Evolutionary conservation across 257 asterid genomes (phyloP).

Genomic region (Capsicum pubescens): DNA sequence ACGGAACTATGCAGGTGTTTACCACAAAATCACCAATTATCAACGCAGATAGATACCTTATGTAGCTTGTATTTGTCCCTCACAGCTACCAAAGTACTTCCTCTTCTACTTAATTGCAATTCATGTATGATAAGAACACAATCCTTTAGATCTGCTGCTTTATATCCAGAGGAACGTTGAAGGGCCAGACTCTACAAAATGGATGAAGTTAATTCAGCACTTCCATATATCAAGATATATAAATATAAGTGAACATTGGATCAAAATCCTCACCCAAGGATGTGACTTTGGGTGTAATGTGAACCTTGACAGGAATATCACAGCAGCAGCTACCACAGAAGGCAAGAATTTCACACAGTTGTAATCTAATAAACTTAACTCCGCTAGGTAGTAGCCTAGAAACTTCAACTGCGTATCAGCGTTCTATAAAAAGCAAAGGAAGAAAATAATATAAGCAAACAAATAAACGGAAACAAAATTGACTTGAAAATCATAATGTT

Average conservation of each 20-base stretch:
- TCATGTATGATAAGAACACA: slow-evolving; percentile 68
- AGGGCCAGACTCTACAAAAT: slow-evolving; percentile 45
- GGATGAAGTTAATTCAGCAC: neutral
- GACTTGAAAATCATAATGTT: neutral
- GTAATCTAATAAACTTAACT: slow-evolving; percentile 78
- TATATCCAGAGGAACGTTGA: slow-evolving; percentile 59
- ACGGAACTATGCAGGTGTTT: neutral
- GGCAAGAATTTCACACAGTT: slow-evolving; percentile 78
- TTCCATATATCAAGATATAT: neutral
- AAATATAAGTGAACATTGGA: neutral
- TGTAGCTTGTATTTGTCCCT: slow-evolving; percentile 80
- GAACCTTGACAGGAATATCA: slow-evolving; percentile 69
- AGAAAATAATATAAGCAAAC: neutral
- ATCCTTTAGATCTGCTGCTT: slow-evolving; percentile 63
- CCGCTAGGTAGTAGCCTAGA: slow-evolving; percentile 74
- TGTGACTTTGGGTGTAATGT: slow-evolving; percentile 56
- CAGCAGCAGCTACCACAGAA: slow-evolving; percentile 81
- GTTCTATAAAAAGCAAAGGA: slow-evolving; percentile 39
- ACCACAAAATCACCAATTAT: neutral
- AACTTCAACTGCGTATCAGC: slow-evolving; percentile 65
- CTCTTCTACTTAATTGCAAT: slow-evolving; percentile 62
- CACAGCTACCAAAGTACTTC: slow-evolving; percentile 56
- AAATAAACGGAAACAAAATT: neutral
- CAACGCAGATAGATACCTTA: slow-evolving; percentile 48
- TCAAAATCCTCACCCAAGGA: slow-evolving; percentile 69